Base-by-base conservation (phyloP, 2,329 filamentous ascomycete species). In the Calonectria pteridis region DNA sequence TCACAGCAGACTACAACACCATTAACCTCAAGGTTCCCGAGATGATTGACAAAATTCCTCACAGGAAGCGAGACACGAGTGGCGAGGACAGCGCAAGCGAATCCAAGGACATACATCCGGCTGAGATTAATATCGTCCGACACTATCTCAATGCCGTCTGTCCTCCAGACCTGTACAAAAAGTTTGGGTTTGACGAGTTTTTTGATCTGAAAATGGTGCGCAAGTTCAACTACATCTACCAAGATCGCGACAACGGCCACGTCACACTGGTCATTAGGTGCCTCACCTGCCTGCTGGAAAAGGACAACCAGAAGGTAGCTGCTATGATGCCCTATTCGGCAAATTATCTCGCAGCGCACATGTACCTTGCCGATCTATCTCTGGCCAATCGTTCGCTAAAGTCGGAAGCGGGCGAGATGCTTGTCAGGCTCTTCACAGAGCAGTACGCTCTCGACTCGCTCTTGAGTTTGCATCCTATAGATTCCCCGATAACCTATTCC, bases 131-230 rank as follows among this genome's bases (percentile, higher is more conserved):
- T 10, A 84, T 84, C 16, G 71, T 84, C 10, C 75, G 75, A 9
- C 82, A 84, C 59, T 84, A 83, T 46, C 77, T 85, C 3, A 76
- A 69, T 7, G 82, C 77, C 14, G 82, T 84, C 16, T 85, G 83
- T 31, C 83, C 83, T 0, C 67, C 72, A 1, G 80, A 83, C 0
- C 77, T 85, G 9, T 84, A 83, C 40, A 46, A 74, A 6, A 79
- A 81, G 7, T 83, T 84, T 33, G 82, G 80, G 1, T 84, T 85
- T 46, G 81, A 84, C 3, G 71, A 80, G 0, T 85, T 84, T 59
- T 83, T 85, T 62, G 71, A 81, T 2, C 63, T 72, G 13, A 84
- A 83, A 67, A 35, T 82, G 7, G 78, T 74, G 28, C 75, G 79
- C 3, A 82, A 82, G 66, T 78, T 82, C 31, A 81, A 78, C 59